Percentiles rank a stretch among this genome's conserved stretches.
phyloP scores from a whole-genome alignment of 2,329 filamentous ascomycete species.

The Massarina eburnea region DNA sequence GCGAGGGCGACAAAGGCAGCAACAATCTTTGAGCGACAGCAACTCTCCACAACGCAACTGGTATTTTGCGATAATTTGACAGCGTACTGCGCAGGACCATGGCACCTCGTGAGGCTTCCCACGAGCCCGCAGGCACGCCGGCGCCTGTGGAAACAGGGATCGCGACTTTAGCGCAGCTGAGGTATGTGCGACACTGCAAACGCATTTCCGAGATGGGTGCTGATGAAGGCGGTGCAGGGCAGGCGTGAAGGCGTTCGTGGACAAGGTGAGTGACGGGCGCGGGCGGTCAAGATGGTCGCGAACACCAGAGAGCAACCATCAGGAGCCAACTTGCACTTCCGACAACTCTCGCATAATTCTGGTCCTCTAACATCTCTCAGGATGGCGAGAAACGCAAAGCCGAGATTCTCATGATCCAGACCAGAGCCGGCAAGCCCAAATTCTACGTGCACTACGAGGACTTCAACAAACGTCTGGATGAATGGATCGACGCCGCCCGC shows the following conservation, averaged over 20 bases:
- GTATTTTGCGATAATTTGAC: conserved; percentile 19
- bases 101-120: conserved; percentile 58
- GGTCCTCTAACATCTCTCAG: conserved; percentile 42
- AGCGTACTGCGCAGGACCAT: conserved; percentile 39
- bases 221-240: conserved; percentile 52
- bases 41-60: conserved; percentile 28
- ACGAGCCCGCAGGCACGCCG: conserved; percentile 57
- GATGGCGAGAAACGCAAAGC: conserved; percentile 86
- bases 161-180: conserved; percentile 81
- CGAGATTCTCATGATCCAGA: conserved; percentile 93
- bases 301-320: conserved; percentile 19
- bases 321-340: background rate
- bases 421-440: conserved; percentile 81
- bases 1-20: conserved; percentile 17
- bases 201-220: conserved; percentile 26
- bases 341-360: background rate
- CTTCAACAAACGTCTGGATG: conserved; percentile 87
- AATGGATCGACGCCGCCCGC: conserved; percentile 83
- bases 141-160: conserved; percentile 72
- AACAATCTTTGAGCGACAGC: conserved; percentile 28
- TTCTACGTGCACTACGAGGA: conserved; percentile 98
- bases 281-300: background rate
- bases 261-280: conserved; percentile 59
- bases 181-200: conserved; percentile 55
- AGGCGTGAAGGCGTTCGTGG: conserved; percentile 67